Percentiles rank a stretch among this genome's conserved stretches.
Conservation (phyloP, 139 green algal genomes). For the Haematococcus lacustris region DNA sequence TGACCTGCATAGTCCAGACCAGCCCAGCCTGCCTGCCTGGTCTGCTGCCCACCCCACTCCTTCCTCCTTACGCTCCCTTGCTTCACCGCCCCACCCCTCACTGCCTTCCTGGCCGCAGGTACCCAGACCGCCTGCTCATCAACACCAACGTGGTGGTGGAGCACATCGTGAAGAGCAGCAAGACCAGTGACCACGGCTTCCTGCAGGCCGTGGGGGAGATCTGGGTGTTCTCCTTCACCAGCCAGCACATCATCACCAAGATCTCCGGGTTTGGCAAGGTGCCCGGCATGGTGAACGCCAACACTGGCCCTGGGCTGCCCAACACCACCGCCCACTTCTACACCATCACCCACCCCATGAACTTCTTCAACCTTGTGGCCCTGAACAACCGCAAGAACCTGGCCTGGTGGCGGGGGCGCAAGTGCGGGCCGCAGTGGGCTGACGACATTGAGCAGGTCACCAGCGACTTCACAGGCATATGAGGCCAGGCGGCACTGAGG, state of each 20-base stretch:
- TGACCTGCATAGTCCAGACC: no score
- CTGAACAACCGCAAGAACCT: slow-evolving; percentile 8
- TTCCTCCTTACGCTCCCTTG: no score
- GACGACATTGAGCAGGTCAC: neutral
- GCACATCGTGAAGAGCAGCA: slow-evolving; percentile 18
- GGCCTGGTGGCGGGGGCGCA: neutral
- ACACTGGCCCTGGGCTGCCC: no score
- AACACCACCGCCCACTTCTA: slow-evolving; percentile 4
- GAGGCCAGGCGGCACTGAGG: no score
- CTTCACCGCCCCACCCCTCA: no score
- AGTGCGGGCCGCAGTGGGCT: neutral
- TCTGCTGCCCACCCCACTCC: no score
- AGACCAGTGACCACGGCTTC: slow-evolving; percentile 2
- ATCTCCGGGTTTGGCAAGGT: slow-evolving; percentile 20
- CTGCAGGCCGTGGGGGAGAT: slow-evolving; percentile 15
- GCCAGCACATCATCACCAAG: slow-evolving; percentile 13
- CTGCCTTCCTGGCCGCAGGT: no score
- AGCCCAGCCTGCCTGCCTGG: no score
- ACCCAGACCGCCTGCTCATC: no score
- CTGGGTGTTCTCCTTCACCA: slow-evolving; percentile 19
- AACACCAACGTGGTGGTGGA: slow-evolving; percentile 5
- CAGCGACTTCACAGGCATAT: slow-evolving; percentile 6
- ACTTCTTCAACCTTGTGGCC: neutral
- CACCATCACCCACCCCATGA: neutral
- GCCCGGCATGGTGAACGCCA: slow-evolving; percentile 7